These are phyloP conservation scores for Acacia concinna DNA, from an alignment of 331 rosid species.

Conservation along the genomic window DNA sequence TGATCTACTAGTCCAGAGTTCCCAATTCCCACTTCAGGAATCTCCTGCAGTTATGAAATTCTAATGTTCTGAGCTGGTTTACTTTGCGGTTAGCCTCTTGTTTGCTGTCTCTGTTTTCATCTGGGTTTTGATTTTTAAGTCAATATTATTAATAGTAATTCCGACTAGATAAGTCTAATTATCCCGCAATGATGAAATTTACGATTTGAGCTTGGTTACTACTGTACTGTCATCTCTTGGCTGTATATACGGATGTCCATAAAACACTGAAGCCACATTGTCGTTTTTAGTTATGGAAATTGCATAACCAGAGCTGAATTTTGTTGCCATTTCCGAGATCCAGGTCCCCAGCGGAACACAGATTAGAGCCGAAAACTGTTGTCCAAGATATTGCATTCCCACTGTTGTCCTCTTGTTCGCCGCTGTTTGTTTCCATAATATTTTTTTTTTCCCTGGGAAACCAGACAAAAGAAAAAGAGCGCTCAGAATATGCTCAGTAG, in stretches of 20 bases:
- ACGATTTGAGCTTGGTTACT: not conserved
- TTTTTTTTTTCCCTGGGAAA: slow-evolving; percentile 39
- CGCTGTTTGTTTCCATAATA: not conserved
- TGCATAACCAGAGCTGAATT: not conserved
- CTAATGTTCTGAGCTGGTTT: too few relatives aligned
- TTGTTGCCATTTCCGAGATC: not conserved
- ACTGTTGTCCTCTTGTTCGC: not conserved
- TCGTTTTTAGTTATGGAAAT: not conserved
- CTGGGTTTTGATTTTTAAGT: not conserved
- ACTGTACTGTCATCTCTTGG: not conserved
- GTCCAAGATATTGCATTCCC: not conserved
- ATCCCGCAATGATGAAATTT: not conserved
- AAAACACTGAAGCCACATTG: not conserved
- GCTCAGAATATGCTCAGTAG: slow-evolving; percentile 26
- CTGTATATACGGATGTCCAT: not conserved
- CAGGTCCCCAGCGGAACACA: not conserved
- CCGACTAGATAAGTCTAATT: not conserved
- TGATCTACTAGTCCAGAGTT: not conserved
- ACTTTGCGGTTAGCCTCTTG: too few relatives aligned
- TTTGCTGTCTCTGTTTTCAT: not conserved
- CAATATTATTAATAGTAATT: not conserved
- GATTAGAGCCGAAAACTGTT: not conserved
- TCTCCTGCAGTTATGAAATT: not conserved
- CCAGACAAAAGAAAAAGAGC: slow-evolving; percentile 28
- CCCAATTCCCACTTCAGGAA: not conserved